These are phyloP conservation scores for Hysterangium stoloniferum DNA, from an alignment of 768 basidiomycete genomes.

Conservation along the genomic window DNA sequence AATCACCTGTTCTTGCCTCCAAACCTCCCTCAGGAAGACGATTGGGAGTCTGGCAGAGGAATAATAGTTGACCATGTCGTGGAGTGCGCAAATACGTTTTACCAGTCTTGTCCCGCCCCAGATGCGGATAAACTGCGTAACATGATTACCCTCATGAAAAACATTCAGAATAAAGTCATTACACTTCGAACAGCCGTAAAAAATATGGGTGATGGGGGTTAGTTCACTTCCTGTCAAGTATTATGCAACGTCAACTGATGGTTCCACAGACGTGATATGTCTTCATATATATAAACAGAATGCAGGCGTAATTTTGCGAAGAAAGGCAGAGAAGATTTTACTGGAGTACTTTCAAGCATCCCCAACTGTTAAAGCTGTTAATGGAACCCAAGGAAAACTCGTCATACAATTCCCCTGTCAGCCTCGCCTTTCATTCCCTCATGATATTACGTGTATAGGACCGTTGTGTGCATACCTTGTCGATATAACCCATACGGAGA, in stretches of 20 bases:
- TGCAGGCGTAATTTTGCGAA: conserved; percentile 31
- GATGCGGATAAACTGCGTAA: neutral
- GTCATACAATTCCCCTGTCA: conserved; percentile 36
- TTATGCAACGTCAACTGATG: conserved; percentile 24
- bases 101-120: too few species aligned
- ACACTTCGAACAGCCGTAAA: too few species aligned
- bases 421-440: conserved; percentile 33
- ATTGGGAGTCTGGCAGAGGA: conserved; percentile 20
- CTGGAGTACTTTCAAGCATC: conserved; percentile 44
- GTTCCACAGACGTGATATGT: conserved; percentile 30
- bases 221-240: too few species aligned
- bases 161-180: too few species aligned
- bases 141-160: neutral
- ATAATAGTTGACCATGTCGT: conserved; percentile 11
- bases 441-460: conserved; percentile 19
- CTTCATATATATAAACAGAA: conserved; percentile 40
- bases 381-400: conserved; percentile 35
- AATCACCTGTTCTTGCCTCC: conserved; percentile 39
- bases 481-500: conserved; percentile 25
- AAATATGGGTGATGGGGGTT: too few species aligned
- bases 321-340: conserved; percentile 16
- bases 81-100: neutral
- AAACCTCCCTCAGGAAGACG: conserved; percentile 15
- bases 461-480: conserved; percentile 34
- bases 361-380: conserved; percentile 28